Evolutionary conservation across 768 basidiomycete genomes (phyloP).

Genomic region (Boletus rex-veris): DNA sequence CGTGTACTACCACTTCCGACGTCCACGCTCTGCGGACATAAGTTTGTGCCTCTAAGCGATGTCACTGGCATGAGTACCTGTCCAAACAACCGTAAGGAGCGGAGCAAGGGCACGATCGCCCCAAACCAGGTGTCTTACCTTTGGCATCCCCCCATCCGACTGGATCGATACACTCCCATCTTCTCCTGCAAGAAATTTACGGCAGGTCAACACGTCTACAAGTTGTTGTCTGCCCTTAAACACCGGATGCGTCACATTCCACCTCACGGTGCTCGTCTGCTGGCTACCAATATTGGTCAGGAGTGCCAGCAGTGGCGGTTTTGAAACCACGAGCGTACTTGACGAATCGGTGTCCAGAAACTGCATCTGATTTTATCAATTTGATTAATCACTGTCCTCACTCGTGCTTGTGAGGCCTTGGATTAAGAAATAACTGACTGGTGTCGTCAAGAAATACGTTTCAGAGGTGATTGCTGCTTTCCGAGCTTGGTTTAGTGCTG

Average conservation of each 20-base stretch:
- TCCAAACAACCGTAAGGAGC: not conserved
- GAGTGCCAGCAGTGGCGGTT: slow-evolving; percentile 53
- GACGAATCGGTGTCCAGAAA: slow-evolving; percentile 40
- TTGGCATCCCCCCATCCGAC: slow-evolving; percentile 45
- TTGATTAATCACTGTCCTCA: not conserved
- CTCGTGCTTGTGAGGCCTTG: not conserved
- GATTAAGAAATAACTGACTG: slow-evolving; percentile 31
- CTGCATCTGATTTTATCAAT: slow-evolving; percentile 36
- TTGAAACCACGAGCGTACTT: slow-evolving; percentile 46
- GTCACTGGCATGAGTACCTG: slow-evolving; percentile 37
- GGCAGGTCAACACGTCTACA: slow-evolving; percentile 54
- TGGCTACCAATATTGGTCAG: slow-evolving; percentile 51
- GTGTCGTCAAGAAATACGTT: slow-evolving; percentile 43
- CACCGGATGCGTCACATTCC: slow-evolving; percentile 42
- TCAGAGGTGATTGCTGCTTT: slow-evolving; percentile 46
- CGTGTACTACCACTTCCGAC: slow-evolving; percentile 2
- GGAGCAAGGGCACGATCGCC: not conserved
- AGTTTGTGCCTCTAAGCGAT: slow-evolving; percentile 19
- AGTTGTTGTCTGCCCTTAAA: slow-evolving; percentile 42
- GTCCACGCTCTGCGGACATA: slow-evolving; percentile 18
- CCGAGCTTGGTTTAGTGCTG: slow-evolving; percentile 49
- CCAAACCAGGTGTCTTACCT: slow-evolving; percentile 25
- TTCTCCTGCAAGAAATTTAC: slow-evolving; percentile 31
- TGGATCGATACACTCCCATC: slow-evolving; percentile 41
- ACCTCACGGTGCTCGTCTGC: slow-evolving; percentile 33